Evolutionary conservation across 805 yeast genomes (phyloP), one percentile per base, ranked within the genome.

Genomic region (Teunomyces lycoperdinae): DNA sequence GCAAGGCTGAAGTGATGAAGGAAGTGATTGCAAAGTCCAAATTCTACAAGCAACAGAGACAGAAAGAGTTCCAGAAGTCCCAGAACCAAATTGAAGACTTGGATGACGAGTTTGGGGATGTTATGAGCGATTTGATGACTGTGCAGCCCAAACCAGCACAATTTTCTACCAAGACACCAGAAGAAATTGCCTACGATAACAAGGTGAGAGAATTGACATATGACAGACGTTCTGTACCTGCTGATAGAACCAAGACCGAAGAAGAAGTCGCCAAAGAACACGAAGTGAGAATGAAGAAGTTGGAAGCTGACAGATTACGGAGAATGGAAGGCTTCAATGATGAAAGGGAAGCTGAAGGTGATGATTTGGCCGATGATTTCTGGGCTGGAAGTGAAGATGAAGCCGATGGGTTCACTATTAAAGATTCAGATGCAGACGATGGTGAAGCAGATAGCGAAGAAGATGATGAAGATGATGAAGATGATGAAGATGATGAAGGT

Each of bases 11-110:
- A 64, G 92, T 87, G 33, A 87, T 87, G 95, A 80, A 84, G 55
- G 95, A 87, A 62, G 79, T 87, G 42, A 87, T 87, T 49, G 89
- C 94, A 32, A 87, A 87, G 66, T 85, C 94, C 13, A 87, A 87
- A 58, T 83, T 78, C 57, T 79, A 86, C 66, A 87, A 85, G 58
- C 84, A 83, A 31, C 87, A 86, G 63, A 80, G 94, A 64, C 92
- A 87, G 65, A 68, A 75, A 59, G 73, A 79, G 46, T 84, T 85
- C 55, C 81, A 78, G 47, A 72, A 78, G 58, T 68, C 80, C 10
- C 84, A 81, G 59, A 83, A 78, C 44, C 74, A 81, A 29, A 83
- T 87, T 45, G 72, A 73, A 58, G 87, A 82, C 53, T 73, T 87
- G 53, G 92, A 87, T 65, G 89, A 85, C 26, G 82, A 83, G 24